These are phyloP conservation scores for Acarospora socialis DNA, from an alignment of 2,329 filamentous ascomycete species.

Conservation along the genomic window DNA sequence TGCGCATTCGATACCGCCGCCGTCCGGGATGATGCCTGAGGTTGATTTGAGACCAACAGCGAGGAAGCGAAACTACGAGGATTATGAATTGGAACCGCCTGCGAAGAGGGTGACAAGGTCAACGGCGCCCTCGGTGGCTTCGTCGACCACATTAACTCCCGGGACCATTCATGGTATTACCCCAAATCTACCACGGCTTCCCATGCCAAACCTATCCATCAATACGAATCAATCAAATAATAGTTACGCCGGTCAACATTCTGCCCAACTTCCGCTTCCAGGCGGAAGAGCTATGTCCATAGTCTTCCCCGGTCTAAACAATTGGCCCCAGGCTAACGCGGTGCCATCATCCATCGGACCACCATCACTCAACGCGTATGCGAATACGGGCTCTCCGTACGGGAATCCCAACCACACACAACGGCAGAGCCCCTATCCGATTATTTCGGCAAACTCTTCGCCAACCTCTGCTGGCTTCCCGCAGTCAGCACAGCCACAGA, in stretches of 20 bases:
- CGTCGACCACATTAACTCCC: constrained; percentile 12
- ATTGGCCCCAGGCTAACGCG: constrained; percentile 31
- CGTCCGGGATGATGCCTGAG: constrained; percentile 29
- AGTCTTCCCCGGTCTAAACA: constrained; percentile 48
- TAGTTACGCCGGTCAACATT: constrained; percentile 28
- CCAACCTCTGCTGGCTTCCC: constrained; percentile 54
- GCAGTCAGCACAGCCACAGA: constrained; percentile 46
- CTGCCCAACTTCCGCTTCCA: constrained; percentile 48
- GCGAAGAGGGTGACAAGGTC: constrained; percentile 34
- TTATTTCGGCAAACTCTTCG: constrained; percentile 44
- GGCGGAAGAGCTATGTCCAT: constrained; percentile 59
- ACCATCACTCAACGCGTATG: background rate
- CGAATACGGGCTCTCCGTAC: constrained; percentile 4
- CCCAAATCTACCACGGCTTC: constrained; percentile 40
- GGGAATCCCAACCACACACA: constrained; percentile 24
- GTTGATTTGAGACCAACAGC: constrained; percentile 22
- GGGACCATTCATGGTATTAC: constrained; percentile 5
- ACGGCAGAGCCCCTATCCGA: constrained; percentile 37
- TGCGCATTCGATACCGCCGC: constrained; percentile 26
- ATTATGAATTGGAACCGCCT: constrained; percentile 39
- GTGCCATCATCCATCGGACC: constrained; percentile 20
- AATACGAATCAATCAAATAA: constrained; percentile 36
- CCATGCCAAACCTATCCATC: constrained; percentile 57
- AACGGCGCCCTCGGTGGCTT: constrained; percentile 16
- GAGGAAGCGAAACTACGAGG: constrained; percentile 47